Conservation (phyloP, 2,329 filamentous ascomycete genomes). For the Biscogniauxia sp. region DNA sequence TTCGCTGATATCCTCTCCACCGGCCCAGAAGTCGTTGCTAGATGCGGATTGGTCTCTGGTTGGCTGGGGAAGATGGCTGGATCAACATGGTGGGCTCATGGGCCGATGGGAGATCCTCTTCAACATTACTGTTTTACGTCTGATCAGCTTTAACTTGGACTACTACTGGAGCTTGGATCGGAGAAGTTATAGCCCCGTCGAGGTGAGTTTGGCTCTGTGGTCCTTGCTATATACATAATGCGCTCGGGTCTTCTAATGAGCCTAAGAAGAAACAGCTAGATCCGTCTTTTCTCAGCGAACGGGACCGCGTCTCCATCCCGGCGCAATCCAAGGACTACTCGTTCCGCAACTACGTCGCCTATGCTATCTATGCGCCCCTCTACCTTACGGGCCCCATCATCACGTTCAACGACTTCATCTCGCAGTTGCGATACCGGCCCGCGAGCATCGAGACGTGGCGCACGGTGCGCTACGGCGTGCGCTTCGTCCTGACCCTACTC, state of each 20-base stretch:
- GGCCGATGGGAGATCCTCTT: slow-evolving; percentile 95
- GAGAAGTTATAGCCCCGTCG: slow-evolving; percentile 63
- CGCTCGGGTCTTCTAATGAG: slow-evolving; percentile 52
- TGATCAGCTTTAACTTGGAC: slow-evolving; percentile 97
- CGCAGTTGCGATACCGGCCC: slow-evolving; percentile 72
- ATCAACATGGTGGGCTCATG: slow-evolving; percentile 79
- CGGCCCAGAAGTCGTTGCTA: slow-evolving; percentile 31
- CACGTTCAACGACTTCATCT: slow-evolving; percentile 97
- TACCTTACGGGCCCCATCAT: slow-evolving; percentile 92
- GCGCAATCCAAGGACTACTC: slow-evolving; percentile 69
- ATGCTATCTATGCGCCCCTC: slow-evolving; percentile 85
- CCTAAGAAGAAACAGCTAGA: slow-evolving; percentile 97
- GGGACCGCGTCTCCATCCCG: slow-evolving; percentile 77
- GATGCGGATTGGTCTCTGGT: slow-evolving; percentile 46
- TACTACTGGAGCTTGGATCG: slow-evolving; percentile 86
- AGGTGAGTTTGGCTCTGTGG: slow-evolving; percentile 60
- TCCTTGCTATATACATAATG: neutral
- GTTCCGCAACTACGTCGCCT: slow-evolving; percentile 86
- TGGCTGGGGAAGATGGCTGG: slow-evolving; percentile 68
- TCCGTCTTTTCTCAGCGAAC: slow-evolving; percentile 80
- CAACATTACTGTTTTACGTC: slow-evolving; percentile 87
- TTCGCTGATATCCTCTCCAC: slow-evolving; percentile 42
- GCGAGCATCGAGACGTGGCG: slow-evolving; percentile 68
- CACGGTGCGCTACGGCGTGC: slow-evolving; percentile 77
- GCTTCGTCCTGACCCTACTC: slow-evolving; percentile 76